Conservation (phyloP, 169 alveolate species). For the Plasmodium inui region DNA sequence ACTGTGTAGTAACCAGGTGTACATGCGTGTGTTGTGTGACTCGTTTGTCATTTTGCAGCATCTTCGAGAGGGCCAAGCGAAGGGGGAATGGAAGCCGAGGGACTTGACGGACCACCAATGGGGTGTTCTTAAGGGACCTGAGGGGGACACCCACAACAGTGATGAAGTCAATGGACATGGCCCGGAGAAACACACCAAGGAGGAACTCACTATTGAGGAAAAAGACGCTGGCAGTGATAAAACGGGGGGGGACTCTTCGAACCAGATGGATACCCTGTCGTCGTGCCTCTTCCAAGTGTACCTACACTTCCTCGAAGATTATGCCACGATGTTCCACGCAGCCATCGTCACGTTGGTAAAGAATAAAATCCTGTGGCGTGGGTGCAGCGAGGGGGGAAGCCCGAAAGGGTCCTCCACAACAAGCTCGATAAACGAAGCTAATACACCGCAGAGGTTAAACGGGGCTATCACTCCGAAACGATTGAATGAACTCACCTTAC, state of each 20-base stretch:
- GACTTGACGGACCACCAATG: neutral
- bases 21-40: conserved; percentile 40
- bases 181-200: neutral
- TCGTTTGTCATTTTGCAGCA: conserved; percentile 20
- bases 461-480: neutral
- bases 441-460: neutral
- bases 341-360: conserved; percentile 24
- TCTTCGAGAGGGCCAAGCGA: neutral
- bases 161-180: neutral
- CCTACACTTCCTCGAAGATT: conserved; percentile 25
- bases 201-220: neutral
- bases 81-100: neutral
- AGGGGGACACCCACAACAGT: neutral
- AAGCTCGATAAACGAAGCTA: neutral
- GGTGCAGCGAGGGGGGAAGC: neutral
- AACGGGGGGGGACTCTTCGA: neutral
- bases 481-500: neutral
- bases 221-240: neutral
- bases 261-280: neutral
- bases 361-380: conserved; percentile 1
- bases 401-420: neutral
- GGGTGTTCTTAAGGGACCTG: neutral
- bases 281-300: conserved; percentile 37
- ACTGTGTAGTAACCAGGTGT: conserved; percentile 33
- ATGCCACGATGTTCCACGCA: conserved; percentile 5